These are phyloP conservation scores for Thelonectria rubi DNA, from an alignment of 2,329 filamentous ascomycete genomes.

Conservation along the genomic window DNA sequence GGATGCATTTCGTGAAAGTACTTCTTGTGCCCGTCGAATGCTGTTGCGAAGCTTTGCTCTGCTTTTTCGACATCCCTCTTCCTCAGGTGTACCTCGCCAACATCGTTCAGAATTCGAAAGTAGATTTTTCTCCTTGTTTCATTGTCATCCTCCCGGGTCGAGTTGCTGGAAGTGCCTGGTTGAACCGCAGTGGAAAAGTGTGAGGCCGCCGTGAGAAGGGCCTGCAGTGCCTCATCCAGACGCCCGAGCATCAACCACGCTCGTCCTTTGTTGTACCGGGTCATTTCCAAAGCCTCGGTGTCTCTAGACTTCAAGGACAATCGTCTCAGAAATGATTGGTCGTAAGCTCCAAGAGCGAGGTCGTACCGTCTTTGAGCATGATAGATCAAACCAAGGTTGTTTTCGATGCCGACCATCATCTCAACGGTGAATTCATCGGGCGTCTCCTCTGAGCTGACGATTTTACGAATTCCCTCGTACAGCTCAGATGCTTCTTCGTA, in stretches of 20 bases:
- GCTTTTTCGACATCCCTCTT: neutral
- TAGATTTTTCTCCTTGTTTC: neutral
- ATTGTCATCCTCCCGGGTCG: neutral
- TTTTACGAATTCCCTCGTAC: neutral
- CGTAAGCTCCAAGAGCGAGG: neutral
- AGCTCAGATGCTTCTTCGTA: slow-evolving; percentile 9
- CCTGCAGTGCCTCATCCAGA: neutral
- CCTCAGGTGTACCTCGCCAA: slow-evolving; percentile 8
- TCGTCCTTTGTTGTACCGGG: slow-evolving; percentile 5
- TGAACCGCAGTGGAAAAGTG: neutral
- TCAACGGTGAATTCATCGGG: slow-evolving; percentile 1
- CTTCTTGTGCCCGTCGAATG: neutral
- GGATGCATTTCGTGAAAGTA: neutral
- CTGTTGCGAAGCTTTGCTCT: neutral
- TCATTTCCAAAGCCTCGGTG: neutral
- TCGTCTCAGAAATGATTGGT: neutral
- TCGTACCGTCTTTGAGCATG: slow-evolving; percentile 7
- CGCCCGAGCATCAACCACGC: neutral
- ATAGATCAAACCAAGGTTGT: slow-evolving; percentile 5
- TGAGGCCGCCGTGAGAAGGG: neutral
- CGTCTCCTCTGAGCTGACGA: neutral
- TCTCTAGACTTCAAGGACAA: neutral
- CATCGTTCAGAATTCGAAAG: slow-evolving; percentile 8
- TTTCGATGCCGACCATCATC: slow-evolving; percentile 12
- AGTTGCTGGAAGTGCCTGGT: neutral